Base-by-base conservation (phyloP, 176 grass and related monocot genomes). In the Chrysopogon serrulatus region DNA sequence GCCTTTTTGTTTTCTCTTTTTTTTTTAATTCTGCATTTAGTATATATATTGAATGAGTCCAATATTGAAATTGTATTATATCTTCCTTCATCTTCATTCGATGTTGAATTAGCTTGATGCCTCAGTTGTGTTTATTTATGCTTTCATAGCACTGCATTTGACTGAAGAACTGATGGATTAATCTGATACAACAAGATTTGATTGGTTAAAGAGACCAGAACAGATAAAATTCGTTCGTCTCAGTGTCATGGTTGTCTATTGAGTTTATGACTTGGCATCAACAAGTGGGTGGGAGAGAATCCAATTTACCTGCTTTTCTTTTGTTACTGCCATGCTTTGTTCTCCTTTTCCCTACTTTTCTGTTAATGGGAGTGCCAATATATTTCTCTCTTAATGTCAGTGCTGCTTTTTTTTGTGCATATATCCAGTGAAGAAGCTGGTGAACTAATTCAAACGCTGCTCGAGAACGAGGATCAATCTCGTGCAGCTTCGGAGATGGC, bases 401-500 rank as follows among this genome's bases (percentile, higher is more conserved):
- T 79, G n/a, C 51, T 19, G 59, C 5, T 23, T 24, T 70, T 61
- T 64, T 42, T 51, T 79, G 2, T 88, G 18, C 14, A 32, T 64
- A 39, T 85, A 54, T 76, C 34, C 76, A 98, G 95, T 14, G 92
- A 98, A 84, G 95, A 98, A 78, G 90, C 95, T 1, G 88, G 84
- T 32, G 92, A 98, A 78, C 89, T 98, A 40, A 86, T 87, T 43
- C 80, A 89, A 81, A 97, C 92, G 3, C 86, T 97, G 73, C 68
- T 94, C 21, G 86, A 91, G 32, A 90, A 93, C 1, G 95, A 98
- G 84, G 95, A 93, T 18, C 85, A 79, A 72, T 74, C 59, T 16
- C 83, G 90, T 28, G 73, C 85, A 2, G 85, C 92, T 27, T 94
- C 87, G 0, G 95, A 98, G 88, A 98, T 98, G 95, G 90, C 82